Base-by-base conservation (phyloP, 2,329 filamentous ascomycete genomes). In the Biscogniauxia marginata region DNA sequence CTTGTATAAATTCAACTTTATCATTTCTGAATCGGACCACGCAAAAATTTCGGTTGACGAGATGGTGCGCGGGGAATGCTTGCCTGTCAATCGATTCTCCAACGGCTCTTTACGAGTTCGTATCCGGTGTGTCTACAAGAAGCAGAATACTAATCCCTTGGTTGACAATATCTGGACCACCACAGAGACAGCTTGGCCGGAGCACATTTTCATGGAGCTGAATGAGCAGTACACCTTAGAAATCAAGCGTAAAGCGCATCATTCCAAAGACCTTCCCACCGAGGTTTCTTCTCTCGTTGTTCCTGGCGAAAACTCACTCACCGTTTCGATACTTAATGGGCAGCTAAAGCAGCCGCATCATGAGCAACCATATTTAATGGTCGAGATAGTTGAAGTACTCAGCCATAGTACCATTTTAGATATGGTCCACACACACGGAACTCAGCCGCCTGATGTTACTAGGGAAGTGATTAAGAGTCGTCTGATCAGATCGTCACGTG, bases 201-300 rank as follows among this genome's bases (percentile, higher is more conserved):
- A 81, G 34, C 81, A 84, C 50, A 77, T 91, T 0, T 90, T 87
- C 58, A 78, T 93, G 58, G 77, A 81, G 16, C 71, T 96, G 58
- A 96, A 96, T 63, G 77, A 72, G 0, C 67, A 5, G 30, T 16
- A 73, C 0, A 75, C 84, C 9, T 70, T 91, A 16, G 75, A 78
- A 21, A 70, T 84, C 8, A 83, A 88, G 44, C 83, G 88, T 23
- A 91, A 90, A 64, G 71, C 84, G 1, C 87, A 95, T 59, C 83
- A 93, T 66, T 87, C 86, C 9, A 90, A 87, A 63, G 90, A 96
- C 64, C 72, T 91, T 7, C 87, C 93, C 0, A 76, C 90, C 5
- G 91, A 96, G 63, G 75, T 96, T 21, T 92, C 91, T 0, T 70
- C 83, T 8, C 57, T 74, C 19, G 62, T 96, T 4, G 69, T 66